Percentiles rank a stretch among this genome's conserved stretches.
These are phyloP conservation scores for Ogataea salicorniae DNA, from an alignment of 805 yeast genomes.

Conservation along the genomic window DNA sequence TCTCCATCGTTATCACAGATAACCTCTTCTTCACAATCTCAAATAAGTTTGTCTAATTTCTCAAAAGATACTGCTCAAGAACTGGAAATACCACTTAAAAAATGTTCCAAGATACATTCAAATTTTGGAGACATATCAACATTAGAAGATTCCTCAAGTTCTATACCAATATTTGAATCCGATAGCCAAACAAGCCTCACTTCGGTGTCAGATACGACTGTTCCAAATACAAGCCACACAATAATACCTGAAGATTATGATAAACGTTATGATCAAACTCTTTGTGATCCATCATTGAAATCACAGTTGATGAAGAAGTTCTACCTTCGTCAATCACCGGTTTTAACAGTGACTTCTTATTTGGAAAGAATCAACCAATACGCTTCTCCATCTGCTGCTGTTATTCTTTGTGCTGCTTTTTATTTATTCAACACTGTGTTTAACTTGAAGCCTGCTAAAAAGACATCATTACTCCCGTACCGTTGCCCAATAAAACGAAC, in stretches of 20 bases:
- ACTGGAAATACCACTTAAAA: slow-evolving; percentile 26
- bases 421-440: slow-evolving; percentile 28
- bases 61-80: slow-evolving; percentile 3
- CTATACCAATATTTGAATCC: not conserved
- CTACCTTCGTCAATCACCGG: slow-evolving; percentile 29
- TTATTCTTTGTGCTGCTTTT: slow-evolving; percentile 27
- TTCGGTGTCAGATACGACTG: not conserved
- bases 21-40: no score
- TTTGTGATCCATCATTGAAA: not conserved
- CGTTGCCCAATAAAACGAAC: slow-evolving; percentile 2
- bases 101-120: slow-evolving; percentile 21
- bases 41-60: not conserved
- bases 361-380: slow-evolving; percentile 30
- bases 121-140: slow-evolving; percentile 23
- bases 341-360: slow-evolving; percentile 23
- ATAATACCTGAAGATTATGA: not conserved
- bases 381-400: slow-evolving; percentile 28
- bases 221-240: not conserved
- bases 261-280: not conserved
- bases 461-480: slow-evolving; percentile 9
- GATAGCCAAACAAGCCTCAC: not conserved
- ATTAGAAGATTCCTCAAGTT: not conserved
- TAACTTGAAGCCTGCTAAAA: slow-evolving; percentile 19
- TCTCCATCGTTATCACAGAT: no score
- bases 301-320: slow-evolving; percentile 22